A percentile compares a stretch with the other conserved stretches of the same genome.
phyloP scores from a whole-genome alignment of 805 yeast genomes.

The Candida chilensis region DNA sequence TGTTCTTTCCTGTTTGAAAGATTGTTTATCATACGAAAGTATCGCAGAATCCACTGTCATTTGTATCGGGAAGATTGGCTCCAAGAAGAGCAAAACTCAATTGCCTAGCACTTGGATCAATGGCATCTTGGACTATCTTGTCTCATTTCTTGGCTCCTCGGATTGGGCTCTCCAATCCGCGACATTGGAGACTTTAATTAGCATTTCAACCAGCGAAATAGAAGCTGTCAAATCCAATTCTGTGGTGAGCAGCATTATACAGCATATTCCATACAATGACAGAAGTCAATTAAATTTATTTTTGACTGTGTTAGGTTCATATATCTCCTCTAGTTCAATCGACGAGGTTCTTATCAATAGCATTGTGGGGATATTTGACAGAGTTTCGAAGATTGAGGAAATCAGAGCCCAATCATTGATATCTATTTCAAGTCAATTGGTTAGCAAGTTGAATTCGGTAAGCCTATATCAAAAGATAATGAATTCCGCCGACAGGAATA shows the following conservation, averaged over 20 bases:
- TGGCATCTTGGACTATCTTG: neutral
- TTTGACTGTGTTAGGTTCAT: neutral
- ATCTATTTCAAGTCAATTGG: neutral
- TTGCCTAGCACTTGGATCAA: neutral
- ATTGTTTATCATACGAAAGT: neutral
- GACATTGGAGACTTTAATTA: neutral
- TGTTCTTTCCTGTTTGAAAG: neutral
- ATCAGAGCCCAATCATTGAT: too few species aligned
- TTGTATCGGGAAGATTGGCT: neutral
- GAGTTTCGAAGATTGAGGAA: neutral
- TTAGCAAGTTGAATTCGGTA: neutral
- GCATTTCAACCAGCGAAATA: too few species aligned
- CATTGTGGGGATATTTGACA: neutral
- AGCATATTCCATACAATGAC: constrained; percentile 1
- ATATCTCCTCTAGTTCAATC: neutral
- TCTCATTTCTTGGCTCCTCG: constrained; percentile 1
- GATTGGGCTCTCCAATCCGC: constrained; percentile 1
- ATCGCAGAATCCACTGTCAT: constrained; percentile 1
- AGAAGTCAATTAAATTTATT: neutral
- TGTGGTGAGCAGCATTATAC: constrained; percentile 6
- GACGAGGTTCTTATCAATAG: neutral
- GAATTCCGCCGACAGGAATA: neutral
- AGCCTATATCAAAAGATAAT: neutral
- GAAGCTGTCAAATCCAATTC: too few species aligned
- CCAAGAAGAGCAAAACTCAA: neutral